A percentile compares a stretch with the other conserved stretches of the same genome.
phyloP scores from a whole-genome alignment of 192 early-diverging fungal genomes.

The Backusella australiensis region DNA sequence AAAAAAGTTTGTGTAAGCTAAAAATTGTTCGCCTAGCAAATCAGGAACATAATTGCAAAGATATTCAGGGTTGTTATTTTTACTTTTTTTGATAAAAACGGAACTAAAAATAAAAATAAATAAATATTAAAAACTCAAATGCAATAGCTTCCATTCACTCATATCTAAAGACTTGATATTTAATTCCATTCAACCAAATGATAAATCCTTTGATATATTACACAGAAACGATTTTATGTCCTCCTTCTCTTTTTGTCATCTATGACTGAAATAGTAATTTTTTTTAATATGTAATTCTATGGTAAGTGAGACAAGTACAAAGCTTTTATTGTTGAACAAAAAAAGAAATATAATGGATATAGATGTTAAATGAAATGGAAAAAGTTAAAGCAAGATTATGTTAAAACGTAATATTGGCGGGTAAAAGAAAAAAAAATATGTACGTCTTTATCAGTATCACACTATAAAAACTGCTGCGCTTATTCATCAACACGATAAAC shows the following conservation, averaged over 20 bases:
- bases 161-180: neutral
- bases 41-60: neutral
- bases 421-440: neutral
- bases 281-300: neutral
- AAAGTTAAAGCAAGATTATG: neutral
- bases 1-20: neutral
- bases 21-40: neutral
- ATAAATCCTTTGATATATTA: neutral
- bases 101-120: slow-evolving; percentile 1
- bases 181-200: neutral
- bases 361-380: neutral
- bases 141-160: neutral
- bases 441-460: neutral
- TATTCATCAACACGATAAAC: neutral
- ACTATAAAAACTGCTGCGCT: neutral
- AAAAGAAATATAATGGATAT: neutral
- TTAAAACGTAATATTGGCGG: neutral
- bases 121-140: neutral
- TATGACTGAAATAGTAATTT: neutral
- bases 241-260: neutral
- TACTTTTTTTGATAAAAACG: neutral
- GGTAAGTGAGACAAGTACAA: neutral
- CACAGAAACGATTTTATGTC: neutral
- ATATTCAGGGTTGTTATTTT: neutral
- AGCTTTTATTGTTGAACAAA: neutral